phyloP scores from a whole-genome alignment of 805 yeast species.

The Candida rishiriensis region DNA sequence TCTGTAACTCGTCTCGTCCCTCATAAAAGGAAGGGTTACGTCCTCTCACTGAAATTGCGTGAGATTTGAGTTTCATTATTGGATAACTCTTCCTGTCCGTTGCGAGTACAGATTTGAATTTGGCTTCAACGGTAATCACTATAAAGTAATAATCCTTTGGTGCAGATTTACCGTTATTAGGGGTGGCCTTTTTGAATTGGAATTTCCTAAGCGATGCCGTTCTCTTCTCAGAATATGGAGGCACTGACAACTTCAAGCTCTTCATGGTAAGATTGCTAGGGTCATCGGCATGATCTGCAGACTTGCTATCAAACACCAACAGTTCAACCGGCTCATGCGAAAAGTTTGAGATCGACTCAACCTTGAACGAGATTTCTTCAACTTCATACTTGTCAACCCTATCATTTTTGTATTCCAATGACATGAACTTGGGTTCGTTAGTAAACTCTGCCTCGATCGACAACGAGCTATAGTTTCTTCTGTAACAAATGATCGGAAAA shows the following conservation, averaged over 20 bases:
- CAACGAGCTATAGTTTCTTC: slow-evolving; percentile 16
- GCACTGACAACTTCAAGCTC: neutral
- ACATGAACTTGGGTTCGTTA: slow-evolving; percentile 4
- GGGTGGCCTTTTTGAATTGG: slow-evolving; percentile 49
- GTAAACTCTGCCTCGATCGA: slow-evolving; percentile 6
- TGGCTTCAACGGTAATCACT: slow-evolving; percentile 8
- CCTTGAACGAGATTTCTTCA: slow-evolving; percentile 2
- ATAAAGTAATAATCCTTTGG: slow-evolving; percentile 42
- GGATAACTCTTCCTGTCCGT: neutral
- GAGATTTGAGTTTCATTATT: slow-evolving; percentile 19
- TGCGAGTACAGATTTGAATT: neutral
- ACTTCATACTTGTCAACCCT: slow-evolving; percentile 2
- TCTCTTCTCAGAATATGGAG: slow-evolving; percentile 7
- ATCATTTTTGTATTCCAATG: neutral
- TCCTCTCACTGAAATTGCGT: slow-evolving; percentile 56
- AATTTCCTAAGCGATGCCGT: slow-evolving; percentile 35
- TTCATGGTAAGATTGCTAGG: neutral
- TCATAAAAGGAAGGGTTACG: slow-evolving; percentile 58
- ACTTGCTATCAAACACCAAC: slow-evolving; percentile 1
- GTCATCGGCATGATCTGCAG: neutral
- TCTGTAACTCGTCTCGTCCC: slow-evolving; percentile 45
- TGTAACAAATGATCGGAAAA: slow-evolving; percentile 18
- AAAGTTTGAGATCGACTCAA: slow-evolving; percentile 14
- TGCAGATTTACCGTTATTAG: slow-evolving; percentile 44
- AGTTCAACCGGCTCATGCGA: slow-evolving; percentile 9